Base-by-base conservation (phyloP, 768 basidiomycete species). In the Suillus weaverae region DNA sequence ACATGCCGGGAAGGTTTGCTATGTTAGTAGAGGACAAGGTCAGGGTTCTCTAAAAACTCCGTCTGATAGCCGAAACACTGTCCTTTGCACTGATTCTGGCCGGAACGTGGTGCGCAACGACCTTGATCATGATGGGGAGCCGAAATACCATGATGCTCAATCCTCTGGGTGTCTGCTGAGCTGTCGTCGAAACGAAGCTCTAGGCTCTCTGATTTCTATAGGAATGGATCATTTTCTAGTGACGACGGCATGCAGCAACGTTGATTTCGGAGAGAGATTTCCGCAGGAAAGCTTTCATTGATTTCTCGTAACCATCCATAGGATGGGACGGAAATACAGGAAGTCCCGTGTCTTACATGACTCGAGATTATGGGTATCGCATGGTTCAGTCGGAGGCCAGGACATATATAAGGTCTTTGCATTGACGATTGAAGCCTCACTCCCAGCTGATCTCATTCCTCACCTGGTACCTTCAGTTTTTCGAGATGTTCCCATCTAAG, bases 401-500 rank as follows among this genome's bases (percentile, higher is more conserved):
- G 32, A 26, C 35, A n/a, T 46, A 43, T 62, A 64, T 30, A 62
- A 64, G 44, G 39, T 64, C 18, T 13, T 35, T 62, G 32, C 13
- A 41, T n/a, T 36, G n/a, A 32, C 4, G 20, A 41, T 48, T 22
- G 36, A 38, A 62, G n/a, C 56, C 38, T 61, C 43, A 62, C 63
- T 62, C 11, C 5, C 39, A 62, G 11, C 35, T 44, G 56, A 46
- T 62, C 36, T 36, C 35, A 62, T 62, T 41, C 22, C 14, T 51
- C 33, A n/a, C 53, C 5, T 20, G 4, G 33, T 30, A 16, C 39
- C 11, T 41, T 20, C 3, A 70, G 70, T 18, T 18, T 59, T 55
- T 46, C 55, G 43, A 54, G 35, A 74, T 74, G 74, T 61, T 67
- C 38, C 35, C 59, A 30, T 64, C 63, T 1, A 64, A 53, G 20